Evolutionary conservation across 2,329 filamentous ascomycete species (phyloP).

Genomic region (Venturia nashicola): DNA sequence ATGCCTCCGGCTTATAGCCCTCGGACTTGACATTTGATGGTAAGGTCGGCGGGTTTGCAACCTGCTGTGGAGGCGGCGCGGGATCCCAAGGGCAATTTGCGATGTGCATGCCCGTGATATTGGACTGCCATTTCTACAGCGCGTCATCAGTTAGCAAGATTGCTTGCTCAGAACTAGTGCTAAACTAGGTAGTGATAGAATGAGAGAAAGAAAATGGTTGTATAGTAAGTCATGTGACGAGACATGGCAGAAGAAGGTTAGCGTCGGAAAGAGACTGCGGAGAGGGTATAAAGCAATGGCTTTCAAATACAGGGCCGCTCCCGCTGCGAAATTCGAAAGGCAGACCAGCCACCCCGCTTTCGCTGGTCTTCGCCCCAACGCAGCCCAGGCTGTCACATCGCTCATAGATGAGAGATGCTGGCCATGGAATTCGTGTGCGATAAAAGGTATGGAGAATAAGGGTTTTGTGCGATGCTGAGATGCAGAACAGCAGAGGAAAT

Average conservation of each 20-base stretch:
- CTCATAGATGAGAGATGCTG: neutral
- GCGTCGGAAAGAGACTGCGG: conserved; percentile 6
- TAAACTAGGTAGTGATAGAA: neutral
- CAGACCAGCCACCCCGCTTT: conserved; percentile 8
- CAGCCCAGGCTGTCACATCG: conserved; percentile 8
- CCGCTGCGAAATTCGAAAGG: neutral
- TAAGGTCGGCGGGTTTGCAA: conserved; percentile 25
- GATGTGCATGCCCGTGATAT: conserved; percentile 71
- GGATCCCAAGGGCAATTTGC: conserved; percentile 95
- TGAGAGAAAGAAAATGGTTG: neutral
- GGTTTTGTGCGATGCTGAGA: neutral
- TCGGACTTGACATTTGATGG: conserved; percentile 20
- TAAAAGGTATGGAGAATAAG: neutral
- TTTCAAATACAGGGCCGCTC: conserved; percentile 8
- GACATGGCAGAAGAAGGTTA: neutral
- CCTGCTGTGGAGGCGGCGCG: conserved; percentile 49
- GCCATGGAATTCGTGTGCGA: neutral
- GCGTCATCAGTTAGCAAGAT: neutral
- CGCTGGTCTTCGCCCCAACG: conserved; percentile 5
- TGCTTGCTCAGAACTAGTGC: neutral
- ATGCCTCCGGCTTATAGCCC: neutral
- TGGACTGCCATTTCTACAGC: conserved; percentile 79
- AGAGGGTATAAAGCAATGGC: conserved; percentile 7
- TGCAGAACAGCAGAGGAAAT: neutral
- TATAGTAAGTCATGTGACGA: conserved; percentile 6